Evolutionary conservation across 495 filamentous ascomycete genomes (phyloP).

Genomic region (Barbatosphaeria neglecta): DNA sequence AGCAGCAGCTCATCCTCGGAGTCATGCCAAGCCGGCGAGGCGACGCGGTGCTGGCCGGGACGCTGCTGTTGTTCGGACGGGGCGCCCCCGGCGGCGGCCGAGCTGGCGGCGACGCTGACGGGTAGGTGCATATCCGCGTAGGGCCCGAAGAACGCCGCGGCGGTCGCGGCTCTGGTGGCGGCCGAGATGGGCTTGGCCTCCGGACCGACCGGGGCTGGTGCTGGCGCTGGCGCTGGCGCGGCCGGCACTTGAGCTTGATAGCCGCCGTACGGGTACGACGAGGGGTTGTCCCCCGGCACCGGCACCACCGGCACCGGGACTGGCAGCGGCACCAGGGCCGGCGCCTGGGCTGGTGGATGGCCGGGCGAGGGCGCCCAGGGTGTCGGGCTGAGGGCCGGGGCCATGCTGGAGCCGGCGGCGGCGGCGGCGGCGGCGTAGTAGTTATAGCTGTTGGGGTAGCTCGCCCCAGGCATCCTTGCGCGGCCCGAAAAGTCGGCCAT

Average conservation of each 20-base stretch:
- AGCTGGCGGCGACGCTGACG: background rate
- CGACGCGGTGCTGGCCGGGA: constrained; percentile 35
- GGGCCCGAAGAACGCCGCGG: background rate
- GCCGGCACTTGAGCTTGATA: too few relatives aligned
- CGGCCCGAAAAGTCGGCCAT: background rate
- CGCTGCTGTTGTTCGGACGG: background rate
- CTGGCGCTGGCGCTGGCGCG: too few relatives aligned
- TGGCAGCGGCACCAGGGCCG: too few relatives aligned
- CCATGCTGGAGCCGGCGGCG: background rate
- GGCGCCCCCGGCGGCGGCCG: background rate
- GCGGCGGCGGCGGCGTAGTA: too few relatives aligned
- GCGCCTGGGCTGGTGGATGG: too few relatives aligned
- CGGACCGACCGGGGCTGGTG: too few relatives aligned
- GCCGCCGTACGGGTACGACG: too few relatives aligned
- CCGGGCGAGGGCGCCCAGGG: background rate
- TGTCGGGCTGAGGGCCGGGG: background rate
- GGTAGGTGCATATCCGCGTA: background rate
- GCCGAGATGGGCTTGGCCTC: background rate
- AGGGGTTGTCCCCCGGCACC: too few relatives aligned
- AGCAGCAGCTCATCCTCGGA: constrained; percentile 54
- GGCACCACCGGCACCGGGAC: too few relatives aligned
- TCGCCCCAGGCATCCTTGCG: background rate
- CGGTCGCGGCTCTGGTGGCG: background rate
- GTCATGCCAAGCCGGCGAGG: constrained; percentile 49
- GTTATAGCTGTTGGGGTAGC: background rate